phyloP scores from a whole-genome alignment of 371 early-diverging fungal genomes.

The Chytridium lagenaria region DNA sequence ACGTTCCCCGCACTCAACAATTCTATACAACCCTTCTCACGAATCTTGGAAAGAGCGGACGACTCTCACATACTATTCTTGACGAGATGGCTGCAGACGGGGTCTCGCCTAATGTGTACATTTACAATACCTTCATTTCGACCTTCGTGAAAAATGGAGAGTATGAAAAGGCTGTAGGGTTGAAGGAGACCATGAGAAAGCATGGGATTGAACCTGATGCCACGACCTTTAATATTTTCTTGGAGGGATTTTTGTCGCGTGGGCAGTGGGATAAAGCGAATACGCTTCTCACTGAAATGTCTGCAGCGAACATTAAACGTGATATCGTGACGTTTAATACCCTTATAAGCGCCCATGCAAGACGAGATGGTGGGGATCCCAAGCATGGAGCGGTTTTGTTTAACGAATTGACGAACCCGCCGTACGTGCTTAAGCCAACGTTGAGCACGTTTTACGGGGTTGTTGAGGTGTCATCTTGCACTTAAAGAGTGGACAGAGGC shows the following conservation, averaged over 20 bases:
- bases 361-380: conserved; percentile 27
- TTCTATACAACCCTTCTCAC: background rate
- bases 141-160: conserved; percentile 50
- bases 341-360: conserved; percentile 51
- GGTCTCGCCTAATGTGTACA: conserved; percentile 44
- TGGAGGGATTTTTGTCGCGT: conserved; percentile 52
- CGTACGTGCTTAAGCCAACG: conserved; percentile 13
- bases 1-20: background rate
- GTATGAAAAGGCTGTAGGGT: conserved; percentile 33
- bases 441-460: conserved; percentile 9
- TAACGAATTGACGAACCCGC: conserved; percentile 26
- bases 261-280: conserved; percentile 47
- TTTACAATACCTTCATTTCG: conserved; percentile 57
- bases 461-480: background rate
- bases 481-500: conserved; percentile 24
- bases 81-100: conserved; percentile 41
- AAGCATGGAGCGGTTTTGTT: conserved; percentile 16
- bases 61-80: background rate
- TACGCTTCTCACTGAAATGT: conserved; percentile 50
- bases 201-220: conserved; percentile 30
- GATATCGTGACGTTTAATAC: conserved; percentile 60
- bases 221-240: conserved; percentile 35
- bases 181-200: conserved; percentile 49
- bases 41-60: background rate
- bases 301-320: conserved; percentile 34